A percentile compares a stretch with the other conserved stretches of the same genome.
Conservation (phyloP, 2,329 filamentous ascomycete species). For the Aureobasidium mangrovei region DNA sequence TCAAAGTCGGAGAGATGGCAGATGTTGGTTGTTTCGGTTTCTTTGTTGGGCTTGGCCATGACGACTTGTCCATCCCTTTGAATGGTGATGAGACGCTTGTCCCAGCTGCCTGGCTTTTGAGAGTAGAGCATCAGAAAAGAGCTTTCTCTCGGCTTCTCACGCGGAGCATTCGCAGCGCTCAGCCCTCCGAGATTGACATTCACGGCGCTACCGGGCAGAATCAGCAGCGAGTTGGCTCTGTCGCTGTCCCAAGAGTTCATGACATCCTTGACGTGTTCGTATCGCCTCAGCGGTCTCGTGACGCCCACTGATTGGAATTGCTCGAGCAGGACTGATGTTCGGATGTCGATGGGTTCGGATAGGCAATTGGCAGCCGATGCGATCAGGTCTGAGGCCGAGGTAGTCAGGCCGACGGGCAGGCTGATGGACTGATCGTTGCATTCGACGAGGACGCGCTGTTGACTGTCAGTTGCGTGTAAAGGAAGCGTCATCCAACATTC, state of each 20-base stretch:
- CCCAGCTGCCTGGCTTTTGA: constrained; percentile 76
- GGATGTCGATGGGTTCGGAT: constrained; percentile 54
- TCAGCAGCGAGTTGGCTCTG: constrained; percentile 62
- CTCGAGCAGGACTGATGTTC: constrained; percentile 65
- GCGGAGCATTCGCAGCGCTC: constrained; percentile 55
- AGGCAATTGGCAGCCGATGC: constrained; percentile 56
- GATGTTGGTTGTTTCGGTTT: constrained; percentile 60
- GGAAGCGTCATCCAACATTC: constrained; percentile 23
- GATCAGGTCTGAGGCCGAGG: constrained; percentile 65
- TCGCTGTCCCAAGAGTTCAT: constrained; percentile 91
- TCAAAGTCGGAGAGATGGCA: constrained; percentile 91
- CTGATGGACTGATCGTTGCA: constrained; percentile 61
- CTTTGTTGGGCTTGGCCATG: constrained; percentile 59
- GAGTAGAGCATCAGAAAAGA: constrained; percentile 71
- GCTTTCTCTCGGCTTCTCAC: constrained; percentile 55
- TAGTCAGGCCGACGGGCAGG: constrained; percentile 65
- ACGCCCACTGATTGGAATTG: constrained; percentile 66
- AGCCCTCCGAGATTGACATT: constrained; percentile 51
- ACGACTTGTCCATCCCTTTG: constrained; percentile 62
- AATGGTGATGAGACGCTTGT: constrained; percentile 71
- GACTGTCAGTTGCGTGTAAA: constrained; percentile 23
- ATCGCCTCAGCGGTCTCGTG: constrained; percentile 72
- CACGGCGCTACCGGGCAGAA: constrained; percentile 50
- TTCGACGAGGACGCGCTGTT: constrained; percentile 59
- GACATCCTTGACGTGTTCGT: constrained; percentile 77